Conservation (phyloP, 352 stramenopile genomes). For the Achlya hypogyna region DNA sequence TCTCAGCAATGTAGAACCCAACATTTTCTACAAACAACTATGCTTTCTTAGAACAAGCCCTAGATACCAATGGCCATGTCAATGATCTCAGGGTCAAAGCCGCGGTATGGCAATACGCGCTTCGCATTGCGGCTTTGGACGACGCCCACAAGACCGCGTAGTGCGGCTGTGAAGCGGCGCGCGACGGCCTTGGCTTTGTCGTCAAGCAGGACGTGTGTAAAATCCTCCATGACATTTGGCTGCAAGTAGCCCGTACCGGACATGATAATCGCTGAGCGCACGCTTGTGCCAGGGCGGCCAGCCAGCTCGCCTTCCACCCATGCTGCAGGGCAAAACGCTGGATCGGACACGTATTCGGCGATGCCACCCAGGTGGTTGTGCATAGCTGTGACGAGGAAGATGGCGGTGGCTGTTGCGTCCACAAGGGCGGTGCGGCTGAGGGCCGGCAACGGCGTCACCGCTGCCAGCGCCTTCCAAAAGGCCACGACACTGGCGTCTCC, state of each 20-base stretch:
- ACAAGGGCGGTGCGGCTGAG: background rate
- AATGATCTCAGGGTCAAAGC: constrained; percentile 4
- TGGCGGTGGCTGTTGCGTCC: background rate
- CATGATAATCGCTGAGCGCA: constrained; percentile 8
- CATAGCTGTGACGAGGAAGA: constrained; percentile 5
- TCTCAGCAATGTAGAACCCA: too few species aligned
- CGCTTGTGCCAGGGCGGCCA: background rate
- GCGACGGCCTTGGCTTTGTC: constrained; percentile 1
- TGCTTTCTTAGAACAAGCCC: too few species aligned
- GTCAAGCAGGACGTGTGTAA: constrained; percentile 7
- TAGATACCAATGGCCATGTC: constrained; percentile 8
- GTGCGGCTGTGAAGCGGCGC: background rate
- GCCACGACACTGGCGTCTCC: background rate
- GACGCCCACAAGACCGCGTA: background rate
- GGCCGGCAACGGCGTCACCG: background rate
- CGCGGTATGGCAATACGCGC: background rate
- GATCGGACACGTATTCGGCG: constrained; percentile 11
- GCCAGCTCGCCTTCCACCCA: constrained; percentile 10
- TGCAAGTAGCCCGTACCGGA: background rate
- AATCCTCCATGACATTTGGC: constrained; percentile 4
- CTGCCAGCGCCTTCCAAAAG: background rate
- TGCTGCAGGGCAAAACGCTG: background rate
- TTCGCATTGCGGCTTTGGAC: background rate
- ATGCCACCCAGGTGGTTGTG: constrained; percentile 13
- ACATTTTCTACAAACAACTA: too few species aligned